Evolutionary conservation across 2,329 filamentous ascomycete genomes (phyloP).

Genomic region (Bipolaris bicolor): DNA sequence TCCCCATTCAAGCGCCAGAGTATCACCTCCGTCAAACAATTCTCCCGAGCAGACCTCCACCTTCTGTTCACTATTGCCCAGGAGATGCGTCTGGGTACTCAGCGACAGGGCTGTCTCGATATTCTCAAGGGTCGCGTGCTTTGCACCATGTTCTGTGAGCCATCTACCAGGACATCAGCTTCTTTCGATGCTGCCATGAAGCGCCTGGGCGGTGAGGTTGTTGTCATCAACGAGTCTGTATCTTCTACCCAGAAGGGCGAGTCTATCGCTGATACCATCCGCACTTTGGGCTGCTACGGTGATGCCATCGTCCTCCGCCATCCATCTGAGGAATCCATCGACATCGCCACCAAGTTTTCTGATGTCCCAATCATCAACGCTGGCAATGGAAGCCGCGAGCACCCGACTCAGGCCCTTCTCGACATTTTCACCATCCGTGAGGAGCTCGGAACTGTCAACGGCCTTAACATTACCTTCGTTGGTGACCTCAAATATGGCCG

Average conservation of each 20-base stretch:
- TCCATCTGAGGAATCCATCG: conserved; percentile 79
- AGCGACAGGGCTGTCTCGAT: conserved; percentile 87
- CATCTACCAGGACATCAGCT: conserved; percentile 90
- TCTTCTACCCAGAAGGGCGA: conserved; percentile 96
- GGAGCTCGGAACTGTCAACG: conserved; percentile 93
- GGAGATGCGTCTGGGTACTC: conserved; percentile 95
- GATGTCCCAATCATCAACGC: conserved; percentile 95
- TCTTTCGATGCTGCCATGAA: conserved; percentile 99
- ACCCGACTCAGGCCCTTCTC: conserved; percentile 96
- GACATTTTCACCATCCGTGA: conserved; percentile 99
- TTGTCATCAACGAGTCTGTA: conserved; percentile 79
- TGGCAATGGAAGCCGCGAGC: conserved; percentile 93
- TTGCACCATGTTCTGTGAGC: conserved; percentile 96
- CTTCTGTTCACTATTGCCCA: conserved; percentile 94
- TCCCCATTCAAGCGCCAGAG: conserved; percentile 90
- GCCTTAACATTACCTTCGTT: conserved; percentile 92
- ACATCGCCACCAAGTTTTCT: conserved; percentile 84
- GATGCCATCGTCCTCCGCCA: conserved; percentile 97
- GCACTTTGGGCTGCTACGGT: conserved; percentile 91
- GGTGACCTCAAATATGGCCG: conserved; percentile 93
- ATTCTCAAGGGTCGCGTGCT: conserved; percentile 85
- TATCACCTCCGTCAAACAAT: conserved; percentile 90
- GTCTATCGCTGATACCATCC: conserved; percentile 88
- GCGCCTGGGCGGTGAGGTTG: conserved; percentile 85
- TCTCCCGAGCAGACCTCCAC: conserved; percentile 85